Base-by-base conservation (phyloP, 257 asterid species). In the Handroanthus guayacan region DNA sequence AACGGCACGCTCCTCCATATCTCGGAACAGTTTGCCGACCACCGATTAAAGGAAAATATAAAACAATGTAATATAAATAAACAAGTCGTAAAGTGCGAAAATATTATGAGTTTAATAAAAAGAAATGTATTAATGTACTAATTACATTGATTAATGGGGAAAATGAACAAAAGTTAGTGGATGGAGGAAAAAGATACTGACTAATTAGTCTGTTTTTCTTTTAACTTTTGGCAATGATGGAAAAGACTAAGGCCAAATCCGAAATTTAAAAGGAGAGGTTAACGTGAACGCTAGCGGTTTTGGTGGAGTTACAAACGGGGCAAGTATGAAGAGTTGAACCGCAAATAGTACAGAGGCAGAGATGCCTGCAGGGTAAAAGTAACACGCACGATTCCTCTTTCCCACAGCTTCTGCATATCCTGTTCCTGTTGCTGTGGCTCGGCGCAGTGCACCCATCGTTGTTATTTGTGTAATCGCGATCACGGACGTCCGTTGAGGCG, bases 291-390 rank as follows among this genome's bases (percentile, higher is more conserved):
- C 86, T 84, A 17, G 86, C 94, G 57, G 84, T 89, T 75, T 84
- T 86, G 63, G 68, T 47, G 39, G 82, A 75, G 74, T 75, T 79
- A 67, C 97, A 90, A 37, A 90, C 61, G 39, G 97, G 97, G 80
- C 97, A 90, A 38, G 75, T 75, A 25, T 83, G 83, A 51, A 89
- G 66, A 6, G 80, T 50, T 1, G 90, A 80, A n/a, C 87, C 92
- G 72, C 97, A 90, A 11, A 43, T 69, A 6, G 79, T 69, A 62
- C 97, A 90, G 18, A 89, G 78, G 51, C 94, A 84, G 37, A 90
- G 84, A 66, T 90, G 97, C 76, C 97, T 83, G 80, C 97, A 90
- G 34, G 97, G 97, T 77, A 90, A 67, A 6, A 90, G 74, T 79
- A 90, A 62, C 64, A 90, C 94, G 57, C 84, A 81, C 1, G 97